Evolutionary conservation across 2,329 filamentous ascomycete genomes (phyloP).

Genomic region (Cadophora gregata): DNA sequence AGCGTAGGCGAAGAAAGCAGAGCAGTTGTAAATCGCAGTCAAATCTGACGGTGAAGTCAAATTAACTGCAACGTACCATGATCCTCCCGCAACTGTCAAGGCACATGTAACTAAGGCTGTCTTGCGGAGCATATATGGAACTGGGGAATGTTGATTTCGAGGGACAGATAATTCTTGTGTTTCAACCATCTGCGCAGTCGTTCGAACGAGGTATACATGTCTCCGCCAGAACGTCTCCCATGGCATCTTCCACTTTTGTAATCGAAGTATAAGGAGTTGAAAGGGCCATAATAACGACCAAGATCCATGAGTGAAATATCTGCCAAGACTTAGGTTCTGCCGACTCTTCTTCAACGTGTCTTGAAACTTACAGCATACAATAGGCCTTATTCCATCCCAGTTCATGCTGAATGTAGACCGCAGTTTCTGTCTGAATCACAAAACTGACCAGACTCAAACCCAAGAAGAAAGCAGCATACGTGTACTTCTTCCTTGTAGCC

Average conservation of each 20-base stretch:
- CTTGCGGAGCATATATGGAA: constrained; percentile 78
- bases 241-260: constrained; percentile 78
- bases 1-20: constrained; percentile 96
- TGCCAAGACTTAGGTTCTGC: constrained; percentile 41
- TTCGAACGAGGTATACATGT: constrained; percentile 66
- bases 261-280: constrained; percentile 79
- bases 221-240: constrained; percentile 87
- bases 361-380: constrained; percentile 83
- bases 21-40: constrained; percentile 99
- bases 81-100: constrained; percentile 87
- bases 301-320: constrained; percentile 90
- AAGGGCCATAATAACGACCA: constrained; percentile 90
- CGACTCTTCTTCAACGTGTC: neutral
- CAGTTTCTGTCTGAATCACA: constrained; percentile 93
- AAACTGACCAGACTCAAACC: constrained; percentile 85
- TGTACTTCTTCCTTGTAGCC: constrained; percentile 81
- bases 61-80: constrained; percentile 95
- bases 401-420: constrained; percentile 91
- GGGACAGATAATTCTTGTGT: constrained; percentile 74
- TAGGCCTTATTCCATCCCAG: constrained; percentile 98
- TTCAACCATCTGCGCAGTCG: constrained; percentile 85
- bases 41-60: constrained; percentile 92
- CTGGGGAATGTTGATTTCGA: constrained; percentile 56
- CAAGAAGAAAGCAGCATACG: constrained; percentile 84
- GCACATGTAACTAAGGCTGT: constrained; percentile 84